These are phyloP conservation scores for Populus hybrid DNA, from an alignment of 441 rosid genomes.

Conservation along the genomic window DNA sequence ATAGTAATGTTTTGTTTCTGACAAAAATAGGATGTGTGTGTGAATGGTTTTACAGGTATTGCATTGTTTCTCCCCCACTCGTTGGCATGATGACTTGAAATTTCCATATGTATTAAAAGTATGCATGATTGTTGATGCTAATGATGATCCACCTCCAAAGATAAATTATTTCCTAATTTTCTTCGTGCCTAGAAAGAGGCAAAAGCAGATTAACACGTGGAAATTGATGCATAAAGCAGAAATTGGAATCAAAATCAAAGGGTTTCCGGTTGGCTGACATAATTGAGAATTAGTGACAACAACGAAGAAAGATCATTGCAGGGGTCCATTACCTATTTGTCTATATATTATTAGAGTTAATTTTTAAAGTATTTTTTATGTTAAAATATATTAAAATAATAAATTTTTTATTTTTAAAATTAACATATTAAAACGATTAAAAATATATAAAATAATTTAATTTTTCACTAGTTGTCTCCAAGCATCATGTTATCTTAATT, in stretches of 20 bases:
- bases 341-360: too few species aligned
- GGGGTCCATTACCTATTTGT: neutral
- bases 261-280: neutral
- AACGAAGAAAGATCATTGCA: neutral
- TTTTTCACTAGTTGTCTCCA: neutral
- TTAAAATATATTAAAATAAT: too few species aligned
- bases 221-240: neutral
- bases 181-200: slow-evolving; percentile 10
- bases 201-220: neutral
- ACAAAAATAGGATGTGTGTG: too few species aligned
- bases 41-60: too few species aligned
- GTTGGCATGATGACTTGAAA: neutral
- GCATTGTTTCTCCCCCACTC: neutral
- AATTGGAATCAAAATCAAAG: neutral
- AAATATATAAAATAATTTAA: too few species aligned
- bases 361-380: too few species aligned
- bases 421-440: too few species aligned
- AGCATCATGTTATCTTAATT: neutral
- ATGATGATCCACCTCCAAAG: neutral
- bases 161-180: neutral
- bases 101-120: too few species aligned
- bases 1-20: neutral
- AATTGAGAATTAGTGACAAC: neutral
- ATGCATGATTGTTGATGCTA: too few species aligned
- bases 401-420: too few species aligned